Evolutionary conservation across 768 basidiomycete genomes (phyloP), one percentile per base, ranked within the genome.

Genomic region (Suillus weaverae): DNA sequence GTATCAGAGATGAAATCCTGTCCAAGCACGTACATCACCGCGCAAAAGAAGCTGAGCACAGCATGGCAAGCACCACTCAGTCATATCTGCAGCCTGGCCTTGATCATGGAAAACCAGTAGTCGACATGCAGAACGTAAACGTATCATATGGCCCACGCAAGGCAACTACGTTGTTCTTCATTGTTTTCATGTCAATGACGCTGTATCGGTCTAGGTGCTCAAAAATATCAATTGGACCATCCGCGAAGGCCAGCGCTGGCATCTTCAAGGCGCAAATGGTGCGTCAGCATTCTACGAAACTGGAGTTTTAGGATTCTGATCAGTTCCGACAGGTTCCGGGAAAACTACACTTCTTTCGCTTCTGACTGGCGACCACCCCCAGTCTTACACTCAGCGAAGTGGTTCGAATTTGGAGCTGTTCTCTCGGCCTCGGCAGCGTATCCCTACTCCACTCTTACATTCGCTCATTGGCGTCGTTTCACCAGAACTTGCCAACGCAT

Each of bases 281-380:
- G 74, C 39, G 79, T 68, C 3, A n/a, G 16, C 30, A 20, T 30
- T 41, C 7, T n/a, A 9, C 10, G 33, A n/a, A 61, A 32, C 14
- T 20, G 46, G 22, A 33, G 5, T 13, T 33, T 51, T 6, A 55
- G 2, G 0, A 39, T 20, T 10, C 60, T 64, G 54, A 63, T 22
- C 16, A 22, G 30, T 30, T 22, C 2, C 16, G 26, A 30, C 4
- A 93, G 92, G 97, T 53, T 95, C 94, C 0, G 97, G 97, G 18
- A 99, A 99, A 79, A 95, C 95, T 0, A 99, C 97, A 0, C 88
- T 98, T 7, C 82, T 98, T 26, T 89, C 96, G 20, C 76, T 98
- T 36, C 79, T 99, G 44, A 94, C 94, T 0, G 97, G 97, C 32
- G 95, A 97, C 73, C 97, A 99, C 75, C 97, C 97, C 0, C 93